phyloP scores from a whole-genome alignment of 768 basidiomycete genomes.

The Agaricus bisporus region DNA sequence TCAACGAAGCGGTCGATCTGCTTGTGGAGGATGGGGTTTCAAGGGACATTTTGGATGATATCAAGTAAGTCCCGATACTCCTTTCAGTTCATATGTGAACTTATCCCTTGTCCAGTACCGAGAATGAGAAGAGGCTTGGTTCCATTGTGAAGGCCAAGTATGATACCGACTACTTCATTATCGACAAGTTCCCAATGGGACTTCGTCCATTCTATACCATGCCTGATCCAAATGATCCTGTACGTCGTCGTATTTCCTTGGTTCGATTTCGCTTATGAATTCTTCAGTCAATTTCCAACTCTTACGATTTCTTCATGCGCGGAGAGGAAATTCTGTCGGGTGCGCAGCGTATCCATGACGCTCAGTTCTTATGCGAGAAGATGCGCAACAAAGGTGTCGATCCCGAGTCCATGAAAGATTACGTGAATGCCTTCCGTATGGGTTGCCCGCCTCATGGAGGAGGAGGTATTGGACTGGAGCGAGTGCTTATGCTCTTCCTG shows the following conservation, averaged over 20 bases:
- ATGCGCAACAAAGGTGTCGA: slow-evolving; percentile 88
- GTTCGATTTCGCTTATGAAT: not conserved
- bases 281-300: slow-evolving; percentile 82
- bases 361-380: slow-evolving; percentile 70
- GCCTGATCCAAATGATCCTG: slow-evolving; percentile 90
- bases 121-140: slow-evolving; percentile 92
- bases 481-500: slow-evolving; percentile 96
- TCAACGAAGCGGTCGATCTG: slow-evolving; percentile 83
- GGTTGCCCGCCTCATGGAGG: slow-evolving; percentile 97
- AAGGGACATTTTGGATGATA: slow-evolving; percentile 78
- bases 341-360: slow-evolving; percentile 95
- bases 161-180: slow-evolving; percentile 97
- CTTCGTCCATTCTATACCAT: slow-evolving; percentile 99
- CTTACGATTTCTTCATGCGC: slow-evolving; percentile 99
- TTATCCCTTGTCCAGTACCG: slow-evolving; percentile 52
- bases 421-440: slow-evolving; percentile 91
- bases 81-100: not conserved
- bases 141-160: slow-evolving; percentile 88
- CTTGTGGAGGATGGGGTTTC: slow-evolving; percentile 82
- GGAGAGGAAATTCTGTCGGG: slow-evolving; percentile 99
- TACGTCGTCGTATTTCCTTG: slow-evolving; percentile 28
- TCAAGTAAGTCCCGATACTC: slow-evolving; percentile 51
- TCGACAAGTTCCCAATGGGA: slow-evolving; percentile 97
- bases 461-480: slow-evolving; percentile 92
- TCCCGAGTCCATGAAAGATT: slow-evolving; percentile 86